These are phyloP conservation scores for Schoenoplectus tabernaemontani DNA, from an alignment of 202 grass and related monocot genomes.

Conservation along the genomic window DNA sequence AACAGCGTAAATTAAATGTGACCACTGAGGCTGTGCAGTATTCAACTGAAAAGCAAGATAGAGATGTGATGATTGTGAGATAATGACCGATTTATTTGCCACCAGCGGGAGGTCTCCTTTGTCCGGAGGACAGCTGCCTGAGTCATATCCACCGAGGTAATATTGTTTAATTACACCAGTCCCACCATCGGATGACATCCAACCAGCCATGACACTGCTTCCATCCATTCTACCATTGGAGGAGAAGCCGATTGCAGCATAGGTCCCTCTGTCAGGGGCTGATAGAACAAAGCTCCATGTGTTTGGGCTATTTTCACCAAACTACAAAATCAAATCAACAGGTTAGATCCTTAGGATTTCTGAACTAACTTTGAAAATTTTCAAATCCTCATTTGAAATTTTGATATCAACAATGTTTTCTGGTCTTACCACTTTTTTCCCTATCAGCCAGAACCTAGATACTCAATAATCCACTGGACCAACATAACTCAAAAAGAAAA, in stretches of 20 bases:
- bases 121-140: constrained; percentile 42
- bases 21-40: not conserved
- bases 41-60: constrained; percentile 67
- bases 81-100: constrained; percentile 32
- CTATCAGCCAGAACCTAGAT: not conserved
- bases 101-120: constrained; percentile 39
- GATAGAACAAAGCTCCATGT: constrained; percentile 49
- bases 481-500: not conserved
- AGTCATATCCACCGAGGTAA: constrained; percentile 39
- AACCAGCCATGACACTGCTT: constrained; percentile 58
- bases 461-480: not conserved
- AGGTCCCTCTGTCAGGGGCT: constrained; percentile 41
- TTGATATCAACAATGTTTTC: not conserved
- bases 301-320: constrained; percentile 22
- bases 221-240: constrained; percentile 37
- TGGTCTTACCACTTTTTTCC: not conserved
- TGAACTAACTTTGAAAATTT: not conserved
- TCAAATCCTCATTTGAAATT: not conserved
- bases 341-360: not conserved
- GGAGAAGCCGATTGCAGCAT: constrained; percentile 65
- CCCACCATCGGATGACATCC: constrained; percentile 29
- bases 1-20: constrained; percentile 54
- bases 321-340: constrained; percentile 17
- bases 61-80: constrained; percentile 29
- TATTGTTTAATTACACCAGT: constrained; percentile 47